These are phyloP conservation scores for Teratosphaeria viscida DNA, from an alignment of 2,329 filamentous ascomycete genomes.

Conservation along the genomic window DNA sequence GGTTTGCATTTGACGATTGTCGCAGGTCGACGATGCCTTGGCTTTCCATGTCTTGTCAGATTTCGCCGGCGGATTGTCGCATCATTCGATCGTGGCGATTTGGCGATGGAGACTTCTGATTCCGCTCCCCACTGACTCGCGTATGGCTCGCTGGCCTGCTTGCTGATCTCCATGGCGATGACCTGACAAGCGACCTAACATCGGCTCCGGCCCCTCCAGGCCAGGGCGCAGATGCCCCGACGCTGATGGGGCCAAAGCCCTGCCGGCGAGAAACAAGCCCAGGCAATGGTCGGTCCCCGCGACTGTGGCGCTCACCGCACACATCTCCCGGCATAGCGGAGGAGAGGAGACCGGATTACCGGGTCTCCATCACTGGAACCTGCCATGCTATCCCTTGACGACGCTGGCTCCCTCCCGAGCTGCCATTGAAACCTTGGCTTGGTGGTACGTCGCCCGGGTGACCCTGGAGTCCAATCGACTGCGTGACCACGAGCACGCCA, in stretches of 20 bases:
- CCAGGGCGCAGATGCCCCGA: neutral
- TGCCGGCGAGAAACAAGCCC: neutral
- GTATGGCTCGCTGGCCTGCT: neutral
- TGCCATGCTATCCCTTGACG: neutral
- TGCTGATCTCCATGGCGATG: neutral
- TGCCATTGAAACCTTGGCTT: neutral
- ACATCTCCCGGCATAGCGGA: neutral
- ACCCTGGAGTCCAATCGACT: neutral
- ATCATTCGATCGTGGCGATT: neutral
- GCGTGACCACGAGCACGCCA: neutral
- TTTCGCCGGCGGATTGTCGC: neutral
- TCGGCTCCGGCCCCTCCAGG: neutral
- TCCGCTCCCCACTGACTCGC: neutral
- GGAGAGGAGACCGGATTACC: neutral
- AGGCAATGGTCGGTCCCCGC: neutral
- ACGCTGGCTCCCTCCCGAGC: neutral
- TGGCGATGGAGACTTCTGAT: neutral
- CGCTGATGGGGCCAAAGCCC: neutral
- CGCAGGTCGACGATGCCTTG: neutral
- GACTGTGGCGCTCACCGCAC: neutral
- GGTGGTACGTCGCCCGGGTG: neutral
- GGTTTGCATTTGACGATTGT: neutral
- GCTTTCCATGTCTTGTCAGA: neutral
- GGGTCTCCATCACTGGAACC: neutral
- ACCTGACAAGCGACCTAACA: neutral